These are phyloP conservation scores for Thalassiosira delicatula DNA, from an alignment of 352 stramenopile species.

Conservation along the genomic window DNA sequence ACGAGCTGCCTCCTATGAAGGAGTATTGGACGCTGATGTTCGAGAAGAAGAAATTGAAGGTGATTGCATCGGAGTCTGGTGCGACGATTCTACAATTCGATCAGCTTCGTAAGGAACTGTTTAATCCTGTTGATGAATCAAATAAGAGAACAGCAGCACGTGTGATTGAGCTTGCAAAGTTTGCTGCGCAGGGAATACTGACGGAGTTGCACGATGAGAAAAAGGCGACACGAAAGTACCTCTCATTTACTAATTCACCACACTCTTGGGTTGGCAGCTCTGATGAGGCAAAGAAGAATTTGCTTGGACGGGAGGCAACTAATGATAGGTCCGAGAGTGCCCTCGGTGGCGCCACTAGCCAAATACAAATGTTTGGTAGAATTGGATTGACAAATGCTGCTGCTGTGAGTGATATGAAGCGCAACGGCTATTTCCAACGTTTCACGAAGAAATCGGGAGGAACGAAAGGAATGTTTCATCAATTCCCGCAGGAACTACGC, in stretches of 20 bases:
- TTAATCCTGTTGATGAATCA: constrained; percentile 11
- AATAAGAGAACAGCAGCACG: too few species aligned
- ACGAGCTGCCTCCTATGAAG: constrained; percentile 18
- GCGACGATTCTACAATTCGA: constrained; percentile 16
- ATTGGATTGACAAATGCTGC: constrained; percentile 28
- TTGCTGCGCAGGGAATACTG: constrained; percentile 11
- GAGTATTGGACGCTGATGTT: constrained; percentile 23
- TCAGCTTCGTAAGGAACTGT: not conserved
- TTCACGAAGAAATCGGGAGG: too few species aligned
- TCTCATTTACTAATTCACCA: constrained; percentile 2
- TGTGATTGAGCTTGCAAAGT: constrained; percentile 1
- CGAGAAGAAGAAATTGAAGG: constrained; percentile 7
- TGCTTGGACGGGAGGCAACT: constrained; percentile 24
- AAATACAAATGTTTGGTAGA: constrained; percentile 21
- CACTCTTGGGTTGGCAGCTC: too few species aligned
- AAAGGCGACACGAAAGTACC: constrained; percentile 39
- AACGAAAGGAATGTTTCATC: constrained; percentile 24
- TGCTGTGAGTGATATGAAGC: not conserved
- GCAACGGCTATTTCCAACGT: constrained; percentile 10
- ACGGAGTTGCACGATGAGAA: constrained; percentile 29
- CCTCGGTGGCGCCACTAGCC: constrained; percentile 13
- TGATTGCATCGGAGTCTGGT: constrained; percentile 8
- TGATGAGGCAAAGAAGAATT: constrained; percentile 6
- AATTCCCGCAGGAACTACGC: constrained; percentile 3
- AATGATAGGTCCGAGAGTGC: too few species aligned